phyloP scores from a whole-genome alignment of 345 rosid genomes.

The Iberis pinnata region DNA sequence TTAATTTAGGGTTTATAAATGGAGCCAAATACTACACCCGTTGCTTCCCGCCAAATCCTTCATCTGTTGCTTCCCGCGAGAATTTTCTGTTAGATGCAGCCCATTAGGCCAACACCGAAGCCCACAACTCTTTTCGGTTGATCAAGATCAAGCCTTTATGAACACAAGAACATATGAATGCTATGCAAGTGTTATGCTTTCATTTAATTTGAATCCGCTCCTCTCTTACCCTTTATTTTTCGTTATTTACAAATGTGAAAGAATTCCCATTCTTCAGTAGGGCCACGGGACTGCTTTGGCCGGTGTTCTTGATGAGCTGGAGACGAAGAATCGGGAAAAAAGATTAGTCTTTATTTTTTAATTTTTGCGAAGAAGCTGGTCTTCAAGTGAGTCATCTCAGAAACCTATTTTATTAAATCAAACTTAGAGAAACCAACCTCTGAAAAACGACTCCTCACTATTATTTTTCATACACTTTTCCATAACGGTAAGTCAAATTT shows the following conservation, averaged over 20 bases:
- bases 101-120: neutral
- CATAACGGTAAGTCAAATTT: too few relatives aligned
- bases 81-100: neutral
- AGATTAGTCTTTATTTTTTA: slow-evolving; percentile 75
- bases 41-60: slow-evolving; percentile 61
- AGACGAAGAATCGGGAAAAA: slow-evolving; percentile 85
- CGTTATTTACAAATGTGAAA: slow-evolving; percentile 62
- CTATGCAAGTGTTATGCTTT: too few relatives aligned
- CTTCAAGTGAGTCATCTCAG: slow-evolving; percentile 66
- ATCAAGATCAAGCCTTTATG: too few relatives aligned
- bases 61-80: too few relatives aligned
- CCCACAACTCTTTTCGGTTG: too few relatives aligned
- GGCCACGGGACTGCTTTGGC: slow-evolving; percentile 37
- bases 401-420: slow-evolving; percentile 68
- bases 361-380: slow-evolving; percentile 65
- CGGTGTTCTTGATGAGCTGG: slow-evolving; percentile 88
- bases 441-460: too few relatives aligned
- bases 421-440: slow-evolving; percentile 19
- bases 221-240: too few relatives aligned
- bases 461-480: too few relatives aligned
- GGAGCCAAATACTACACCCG: too few relatives aligned
- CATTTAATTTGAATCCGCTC: too few relatives aligned
- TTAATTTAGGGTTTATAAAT: neutral
- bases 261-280: slow-evolving; percentile 21
- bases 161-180: too few relatives aligned